Evolutionary conservation across 768 basidiomycete genomes (phyloP).

Genomic region (Dioszegia aurantiaca): DNA sequence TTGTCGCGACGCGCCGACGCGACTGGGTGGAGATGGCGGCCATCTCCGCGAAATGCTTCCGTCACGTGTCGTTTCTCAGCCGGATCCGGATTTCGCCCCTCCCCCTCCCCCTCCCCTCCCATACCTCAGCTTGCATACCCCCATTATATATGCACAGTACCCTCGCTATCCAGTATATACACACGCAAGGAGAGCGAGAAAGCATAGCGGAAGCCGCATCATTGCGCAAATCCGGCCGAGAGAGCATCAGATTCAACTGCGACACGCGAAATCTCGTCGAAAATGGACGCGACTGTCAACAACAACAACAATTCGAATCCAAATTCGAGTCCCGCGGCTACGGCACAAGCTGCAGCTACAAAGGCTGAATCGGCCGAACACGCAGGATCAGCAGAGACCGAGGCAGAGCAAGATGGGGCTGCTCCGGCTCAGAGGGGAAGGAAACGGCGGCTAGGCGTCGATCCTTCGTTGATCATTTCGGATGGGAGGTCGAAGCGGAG

Average conservation of each 20-base stretch:
- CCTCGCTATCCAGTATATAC: too few species aligned
- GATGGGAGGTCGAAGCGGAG: slow-evolving; percentile 35
- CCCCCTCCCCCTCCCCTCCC: neutral
- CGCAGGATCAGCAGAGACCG: neutral
- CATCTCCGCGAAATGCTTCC: too few species aligned
- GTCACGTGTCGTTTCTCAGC: too few species aligned
- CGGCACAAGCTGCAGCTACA: neutral
- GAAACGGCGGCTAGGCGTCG: slow-evolving; percentile 29
- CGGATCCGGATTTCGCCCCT: too few species aligned
- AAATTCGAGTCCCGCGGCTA: neutral
- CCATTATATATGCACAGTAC: too few species aligned
- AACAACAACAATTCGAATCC: slow-evolving; percentile 10
- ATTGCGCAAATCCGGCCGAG: neutral
- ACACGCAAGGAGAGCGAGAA: too few species aligned
- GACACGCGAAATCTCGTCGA: slow-evolving; percentile 7
- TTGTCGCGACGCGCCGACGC: too few species aligned
- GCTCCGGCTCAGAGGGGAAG: neutral
- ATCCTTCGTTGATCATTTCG: slow-evolving; percentile 39
- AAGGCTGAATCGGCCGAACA: neutral
- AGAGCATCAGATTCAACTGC: slow-evolving; percentile 3
- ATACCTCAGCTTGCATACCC: neutral
- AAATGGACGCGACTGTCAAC: slow-evolving; percentile 11
- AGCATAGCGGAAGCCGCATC: neutral
- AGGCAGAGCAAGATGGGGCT: neutral
- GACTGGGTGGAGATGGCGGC: too few species aligned